Evolutionary conservation across 1,284 basidiomycete species (phyloP), one percentile per base, ranked within the genome.

Genomic region (Cryptococcus sp.): DNA sequence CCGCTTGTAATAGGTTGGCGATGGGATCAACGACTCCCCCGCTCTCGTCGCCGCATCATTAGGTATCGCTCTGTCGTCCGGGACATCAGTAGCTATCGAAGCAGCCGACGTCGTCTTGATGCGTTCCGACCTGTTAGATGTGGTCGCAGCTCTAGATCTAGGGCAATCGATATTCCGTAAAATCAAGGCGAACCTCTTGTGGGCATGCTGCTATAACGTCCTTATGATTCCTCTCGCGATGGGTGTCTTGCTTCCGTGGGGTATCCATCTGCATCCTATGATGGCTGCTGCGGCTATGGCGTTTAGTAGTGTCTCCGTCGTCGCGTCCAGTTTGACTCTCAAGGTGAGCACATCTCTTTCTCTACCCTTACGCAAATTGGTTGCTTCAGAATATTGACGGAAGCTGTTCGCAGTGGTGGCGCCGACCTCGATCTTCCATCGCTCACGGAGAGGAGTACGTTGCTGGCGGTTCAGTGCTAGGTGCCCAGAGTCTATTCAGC

Each of bases 1-100:
- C 43, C 25, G 22, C 26, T 5, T 5, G 45, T 13, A 20, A 17
- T 72, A 93, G 92, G 92, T 99, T 49, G 96, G 96, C 20, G 96
- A 99, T 76, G 96, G 96, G 19, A 96, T 99, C 80, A 99, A 99
- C 77, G 96, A 99, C 75, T 95, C 93, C 0, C 95, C 94, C 0
- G 96, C 95, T 1, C 86, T 99, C 1, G 94, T 95, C 17, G 91
- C 90, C 2, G 91, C 95, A 0, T 91, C 92, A 2, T 89, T 99
- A 34, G 96, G 96, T 23, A 95, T 99, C 62, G 96, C 96, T 0
- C 85, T 99, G 1, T 92, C 91, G 19, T 91, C 91, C 0, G 96
- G 96, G 22, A 94, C 96, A 6, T 94, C 93, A 23, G 91, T 99
- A 40, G 96, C 96, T 3, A 89, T 99, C 60, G 95, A 98, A 80